Evolutionary conservation across 306 rosid species (phyloP).

Genomic region (Quercus robur): DNA sequence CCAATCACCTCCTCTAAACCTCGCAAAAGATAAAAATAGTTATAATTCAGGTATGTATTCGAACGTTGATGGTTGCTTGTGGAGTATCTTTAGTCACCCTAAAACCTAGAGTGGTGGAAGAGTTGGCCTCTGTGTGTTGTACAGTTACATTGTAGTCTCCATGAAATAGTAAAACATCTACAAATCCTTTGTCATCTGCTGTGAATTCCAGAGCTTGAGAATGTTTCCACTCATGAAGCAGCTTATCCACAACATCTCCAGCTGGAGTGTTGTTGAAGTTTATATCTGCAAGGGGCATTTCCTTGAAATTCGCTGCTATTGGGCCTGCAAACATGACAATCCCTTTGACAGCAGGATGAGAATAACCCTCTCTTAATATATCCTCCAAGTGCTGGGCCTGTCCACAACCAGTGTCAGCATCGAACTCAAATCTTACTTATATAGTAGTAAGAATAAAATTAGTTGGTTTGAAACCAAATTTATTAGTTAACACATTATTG

Average conservation of each 20-base stretch:
- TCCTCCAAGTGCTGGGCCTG: slow-evolving; percentile 70
- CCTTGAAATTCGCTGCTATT: slow-evolving; percentile 51
- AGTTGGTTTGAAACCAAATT: too few relatives aligned
- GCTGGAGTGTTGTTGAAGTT: slow-evolving; percentile 56
- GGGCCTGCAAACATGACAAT: slow-evolving; percentile 79
- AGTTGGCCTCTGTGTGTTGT: slow-evolving; percentile 36
- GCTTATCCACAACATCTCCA: slow-evolving; percentile 78
- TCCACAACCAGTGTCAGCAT: slow-evolving; percentile 1
- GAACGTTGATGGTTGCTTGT: slow-evolving; percentile 30
- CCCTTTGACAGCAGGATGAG: slow-evolving; percentile 75
- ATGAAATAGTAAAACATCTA: slow-evolving; percentile 53
- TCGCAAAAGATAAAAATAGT: too few relatives aligned
- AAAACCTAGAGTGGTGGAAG: slow-evolving; percentile 36
- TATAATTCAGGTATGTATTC: slow-evolving; percentile 25
- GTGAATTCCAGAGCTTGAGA: slow-evolving; percentile 22
- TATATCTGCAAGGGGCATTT: slow-evolving; percentile 39
- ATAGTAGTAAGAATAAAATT: too few relatives aligned
- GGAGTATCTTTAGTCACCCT: slow-evolving; percentile 41
- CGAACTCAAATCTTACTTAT: neutral
- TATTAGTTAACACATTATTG: too few relatives aligned
- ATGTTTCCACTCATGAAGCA: slow-evolving; percentile 57
- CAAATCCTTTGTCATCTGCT: slow-evolving; percentile 50
- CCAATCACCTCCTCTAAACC: too few relatives aligned
- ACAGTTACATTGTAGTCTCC: slow-evolving; percentile 72
- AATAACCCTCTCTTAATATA: slow-evolving; percentile 60